A percentile compares a stretch with the other conserved stretches of the same genome.
These are phyloP conservation scores for Leishmania gerbilli DNA, from an alignment of 208 protist genomes.

Conservation along the genomic window DNA sequence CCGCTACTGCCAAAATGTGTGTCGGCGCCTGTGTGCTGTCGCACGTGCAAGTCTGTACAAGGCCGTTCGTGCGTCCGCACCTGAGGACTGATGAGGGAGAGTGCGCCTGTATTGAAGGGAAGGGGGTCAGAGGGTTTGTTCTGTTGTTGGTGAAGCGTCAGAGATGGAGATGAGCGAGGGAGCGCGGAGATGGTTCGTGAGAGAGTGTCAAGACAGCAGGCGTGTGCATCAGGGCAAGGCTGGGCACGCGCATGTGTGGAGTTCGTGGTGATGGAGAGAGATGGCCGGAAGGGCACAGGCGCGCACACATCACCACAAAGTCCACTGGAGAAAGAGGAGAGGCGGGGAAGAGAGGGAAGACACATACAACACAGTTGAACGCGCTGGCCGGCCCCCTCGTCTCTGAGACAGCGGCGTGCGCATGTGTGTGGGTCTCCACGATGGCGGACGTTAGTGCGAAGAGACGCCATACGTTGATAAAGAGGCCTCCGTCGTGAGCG, in stretches of 20 bases:
- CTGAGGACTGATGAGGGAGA: neutral
- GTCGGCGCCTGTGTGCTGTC: no score
- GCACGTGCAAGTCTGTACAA: neutral
- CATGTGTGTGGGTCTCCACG: neutral
- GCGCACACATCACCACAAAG: neutral
- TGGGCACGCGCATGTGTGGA: neutral
- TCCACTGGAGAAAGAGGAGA: no score
- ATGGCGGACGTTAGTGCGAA: neutral
- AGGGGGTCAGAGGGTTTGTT: neutral
- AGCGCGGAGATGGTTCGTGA: neutral
- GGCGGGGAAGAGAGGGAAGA: neutral
- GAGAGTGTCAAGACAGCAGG: neutral
- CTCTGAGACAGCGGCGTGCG: neutral
- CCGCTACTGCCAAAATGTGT: neutral
- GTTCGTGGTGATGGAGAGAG: neutral
- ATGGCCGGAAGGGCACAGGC: neutral
- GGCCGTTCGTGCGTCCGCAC: neutral
- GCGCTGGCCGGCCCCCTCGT: neutral
- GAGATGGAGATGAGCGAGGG: neutral
- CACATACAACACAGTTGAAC: neutral
- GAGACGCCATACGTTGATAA: neutral
- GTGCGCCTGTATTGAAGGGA: neutral
- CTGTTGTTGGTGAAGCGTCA: neutral
- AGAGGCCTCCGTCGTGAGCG: neutral
- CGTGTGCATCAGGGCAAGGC: neutral